phyloP scores from a whole-genome alignment of 495 filamentous ascomycete species.

The Penicillium pulvis region DNA sequence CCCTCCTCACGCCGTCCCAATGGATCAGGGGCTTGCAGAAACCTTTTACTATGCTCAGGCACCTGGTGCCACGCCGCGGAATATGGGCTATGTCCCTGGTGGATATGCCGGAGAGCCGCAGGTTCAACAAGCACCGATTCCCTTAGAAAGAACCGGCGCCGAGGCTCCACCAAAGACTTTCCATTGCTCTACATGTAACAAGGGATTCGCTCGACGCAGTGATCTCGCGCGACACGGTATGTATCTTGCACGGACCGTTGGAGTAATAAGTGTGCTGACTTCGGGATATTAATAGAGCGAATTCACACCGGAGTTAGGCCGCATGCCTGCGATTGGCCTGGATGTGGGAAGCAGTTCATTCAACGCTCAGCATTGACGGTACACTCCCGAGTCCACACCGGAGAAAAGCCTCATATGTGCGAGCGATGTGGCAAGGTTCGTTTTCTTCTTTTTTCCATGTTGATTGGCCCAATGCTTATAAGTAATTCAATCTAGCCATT shows the following conservation, averaged over 20 bases:
- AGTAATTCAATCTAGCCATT: conserved; percentile 69
- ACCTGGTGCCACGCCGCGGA: conserved; percentile 56
- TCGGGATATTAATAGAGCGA: conserved; percentile 64
- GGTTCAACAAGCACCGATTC: conserved; percentile 34
- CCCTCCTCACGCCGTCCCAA: conserved; percentile 56
- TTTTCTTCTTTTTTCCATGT: not conserved
- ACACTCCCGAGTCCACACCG: conserved; percentile 92
- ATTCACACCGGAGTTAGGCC: conserved; percentile 93
- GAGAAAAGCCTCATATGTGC: conserved; percentile 98
- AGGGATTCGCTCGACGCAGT: conserved; percentile 91
- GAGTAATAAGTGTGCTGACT: conserved; percentile 11
- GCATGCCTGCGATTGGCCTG: conserved; percentile 87
- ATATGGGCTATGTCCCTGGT: conserved; percentile 48
- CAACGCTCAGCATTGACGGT: conserved; percentile 97
- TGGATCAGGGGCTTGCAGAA: conserved; percentile 36
- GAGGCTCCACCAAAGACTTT: conserved; percentile 76
- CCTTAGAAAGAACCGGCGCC: conserved; percentile 46
- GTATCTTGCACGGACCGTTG: conserved; percentile 22
- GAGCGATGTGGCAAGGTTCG: conserved; percentile 93
- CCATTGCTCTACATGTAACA: conserved; percentile 86
- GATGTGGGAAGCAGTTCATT: conserved; percentile 95
- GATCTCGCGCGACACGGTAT: conserved; percentile 94
- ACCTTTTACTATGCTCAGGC: conserved; percentile 32
- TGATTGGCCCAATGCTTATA: conserved; percentile 2
- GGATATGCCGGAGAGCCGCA: conserved; percentile 38